Percentiles rank a stretch among this genome's conserved stretches.
Conservation (phyloP, 768 basidiomycete species). For the Hericium erinaceus region DNA sequence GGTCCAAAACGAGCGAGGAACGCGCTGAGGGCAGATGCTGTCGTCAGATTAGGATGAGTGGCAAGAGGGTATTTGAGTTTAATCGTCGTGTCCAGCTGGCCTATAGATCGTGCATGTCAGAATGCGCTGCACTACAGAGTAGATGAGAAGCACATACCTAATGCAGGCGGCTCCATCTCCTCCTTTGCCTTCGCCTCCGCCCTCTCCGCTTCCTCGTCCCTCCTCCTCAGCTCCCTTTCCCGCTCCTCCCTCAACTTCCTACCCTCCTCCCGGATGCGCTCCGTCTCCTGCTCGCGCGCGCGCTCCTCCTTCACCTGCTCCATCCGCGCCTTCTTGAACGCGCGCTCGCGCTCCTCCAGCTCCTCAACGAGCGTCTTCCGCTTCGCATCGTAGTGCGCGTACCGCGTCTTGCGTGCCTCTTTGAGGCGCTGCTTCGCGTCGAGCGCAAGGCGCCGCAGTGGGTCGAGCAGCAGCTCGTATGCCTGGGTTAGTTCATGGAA, state of each 20-base stretch:
- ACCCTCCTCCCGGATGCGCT: conserved; percentile 70
- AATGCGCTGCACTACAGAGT: neutral
- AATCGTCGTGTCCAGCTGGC: conserved; percentile 65
- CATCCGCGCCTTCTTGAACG: conserved; percentile 59
- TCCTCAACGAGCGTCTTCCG: conserved; percentile 69
- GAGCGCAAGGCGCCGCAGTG: conserved; percentile 65
- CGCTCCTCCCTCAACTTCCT: conserved; percentile 57
- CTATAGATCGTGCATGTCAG: conserved; percentile 21
- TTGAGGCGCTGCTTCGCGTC: conserved; percentile 72
- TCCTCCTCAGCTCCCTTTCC: conserved; percentile 40
- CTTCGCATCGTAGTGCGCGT: conserved; percentile 59
- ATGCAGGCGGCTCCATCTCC: conserved; percentile 43
- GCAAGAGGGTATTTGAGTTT: conserved; percentile 60
- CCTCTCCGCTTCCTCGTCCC: conserved; percentile 32
- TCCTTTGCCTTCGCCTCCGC: conserved; percentile 23
- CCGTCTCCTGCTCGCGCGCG: conserved; percentile 49
- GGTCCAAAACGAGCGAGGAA: conserved; percentile 56
- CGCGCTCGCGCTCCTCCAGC: conserved; percentile 66
- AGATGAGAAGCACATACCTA: conserved; percentile 29
- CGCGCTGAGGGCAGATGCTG: conserved; percentile 34
- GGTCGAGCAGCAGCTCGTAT: conserved; percentile 74
- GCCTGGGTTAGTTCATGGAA: conserved; percentile 82
- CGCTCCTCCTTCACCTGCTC: conserved; percentile 55
- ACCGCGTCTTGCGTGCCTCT: conserved; percentile 61
- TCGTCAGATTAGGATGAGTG: conserved; percentile 47